Evolutionary conservation across 2,329 filamentous ascomycete species (phyloP), one percentile per base, ranked within the genome.

Genomic region (Lachnellula cervina): DNA sequence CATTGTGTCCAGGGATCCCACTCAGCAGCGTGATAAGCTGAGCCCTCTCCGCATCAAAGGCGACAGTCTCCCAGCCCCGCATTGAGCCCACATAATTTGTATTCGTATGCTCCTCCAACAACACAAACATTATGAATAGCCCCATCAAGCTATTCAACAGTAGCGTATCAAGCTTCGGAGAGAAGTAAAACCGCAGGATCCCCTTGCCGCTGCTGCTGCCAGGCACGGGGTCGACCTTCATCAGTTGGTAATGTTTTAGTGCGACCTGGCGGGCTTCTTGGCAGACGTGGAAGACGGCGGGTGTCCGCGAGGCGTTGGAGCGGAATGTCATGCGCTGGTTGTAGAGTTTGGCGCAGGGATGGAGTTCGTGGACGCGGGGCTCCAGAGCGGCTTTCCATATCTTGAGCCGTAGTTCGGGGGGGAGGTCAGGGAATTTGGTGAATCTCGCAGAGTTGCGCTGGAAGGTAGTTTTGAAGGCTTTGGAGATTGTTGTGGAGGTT

Each of bases 261-360:
- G 67, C 65, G 7, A 68, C 47, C 2, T 32, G 23, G 38, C 67
- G 56, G n/a, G 65, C 64, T 54, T 69, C 67, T 9, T 25, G 55
- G 51, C 60, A 63, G 28, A 55, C 59, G 25, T 66, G 64, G 17
- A 69, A 61, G 6, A 69, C 61, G 2, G 62, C 17, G 7, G 67
- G 67, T 14, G 66, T 64, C 9, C 52, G 56, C 9, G 54, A 58
- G 32, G 57, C 61, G 56, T 69, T 69, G 19, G 64, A 67, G n/a
- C 66, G 66, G 48, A 69, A 68, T 21, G 64, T 69, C 57, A 67
- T 68, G 44, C 62, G 62, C 38, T 66, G 60, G 34, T 69, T 65
- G 51, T 69, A 67, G 25, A 67, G 61, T 40, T 63, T 65, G 7
- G 65, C 59, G 52, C 65, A 67, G 9, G 67, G 67, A 43, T 68